Evolutionary conservation across 345 rosid species (phyloP).

Genomic region (Bruguiera sexangula): DNA sequence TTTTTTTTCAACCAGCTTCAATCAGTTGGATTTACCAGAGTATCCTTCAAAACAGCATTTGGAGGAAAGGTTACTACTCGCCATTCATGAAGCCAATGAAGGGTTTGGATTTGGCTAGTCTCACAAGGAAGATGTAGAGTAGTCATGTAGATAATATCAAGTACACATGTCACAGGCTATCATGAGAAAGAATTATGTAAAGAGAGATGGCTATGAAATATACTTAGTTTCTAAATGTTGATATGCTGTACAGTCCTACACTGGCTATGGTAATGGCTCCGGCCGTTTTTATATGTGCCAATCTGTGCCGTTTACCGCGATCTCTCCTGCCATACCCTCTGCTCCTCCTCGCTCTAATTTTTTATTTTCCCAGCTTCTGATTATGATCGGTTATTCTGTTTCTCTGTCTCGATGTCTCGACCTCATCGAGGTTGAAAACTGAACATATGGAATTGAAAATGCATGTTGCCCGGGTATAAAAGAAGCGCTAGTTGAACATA

Average conservation of each 20-base stretch:
- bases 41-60: slow-evolving; percentile 88
- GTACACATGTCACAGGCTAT: slow-evolving; percentile 16
- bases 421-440: no score
- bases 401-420: no score
- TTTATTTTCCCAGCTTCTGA: no score
- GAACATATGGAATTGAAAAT: no score
- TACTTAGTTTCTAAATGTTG: slow-evolving; percentile 31
- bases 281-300: slow-evolving; percentile 50
- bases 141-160: slow-evolving; percentile 34
- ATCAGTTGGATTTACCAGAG: slow-evolving; percentile 93
- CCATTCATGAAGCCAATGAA: slow-evolving; percentile 93
- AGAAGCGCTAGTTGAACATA: no score
- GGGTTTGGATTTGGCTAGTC: slow-evolving; percentile 88
- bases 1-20: slow-evolving; percentile 59
- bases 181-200: not conserved
- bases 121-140: slow-evolving; percentile 5
- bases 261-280: slow-evolving; percentile 39
- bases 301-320: not conserved
- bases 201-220: slow-evolving; percentile 21
- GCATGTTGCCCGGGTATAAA: no score
- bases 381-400: no score
- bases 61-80: slow-evolving; percentile 85
- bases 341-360: not conserved
- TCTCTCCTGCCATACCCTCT: not conserved
- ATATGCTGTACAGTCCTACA: slow-evolving; percentile 52